Evolutionary conservation across 164 flowering plant species (phyloP), one percentile per base, ranked within the genome.

Genomic region (Chimonanthus salicifolius): DNA sequence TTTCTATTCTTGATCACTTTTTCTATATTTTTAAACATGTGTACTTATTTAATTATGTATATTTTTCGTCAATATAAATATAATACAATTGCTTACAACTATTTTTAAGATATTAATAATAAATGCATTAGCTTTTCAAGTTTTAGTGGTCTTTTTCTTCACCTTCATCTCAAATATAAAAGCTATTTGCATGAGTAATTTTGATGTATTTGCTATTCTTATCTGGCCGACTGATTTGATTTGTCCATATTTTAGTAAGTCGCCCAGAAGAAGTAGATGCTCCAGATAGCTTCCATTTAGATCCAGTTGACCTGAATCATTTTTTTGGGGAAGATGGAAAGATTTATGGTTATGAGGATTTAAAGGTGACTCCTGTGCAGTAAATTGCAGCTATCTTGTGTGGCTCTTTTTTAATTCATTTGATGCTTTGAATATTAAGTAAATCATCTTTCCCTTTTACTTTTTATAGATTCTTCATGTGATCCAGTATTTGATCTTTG

Each of bases 271-370:
- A 92, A 84, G 88, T 90, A 62, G 88, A 83, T 67, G 79, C 84
- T 75, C 71, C 83, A 65, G 81, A 81, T 47, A 76, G 87, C 66
- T 84, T 72, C 75, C 71, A 74, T 67, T 66, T 94, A 49, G 85
- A 84, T 62, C 90, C 95, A 43, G 77, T 92, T 78, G 97, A 94
- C 81, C 77, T 92, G 83, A 87, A 84, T 72, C 81, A 75, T 49
- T 92, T 94, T 74, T 91, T 92, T 67, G 99, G 83, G 48, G 89
- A 89, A 13, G 97, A 91, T 80, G 99, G 98, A 54, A 88, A 86
- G 75, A 90, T 94, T 50, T 92, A 85, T 86, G 99, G 98, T 58
- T 91, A 91, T 79, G 82, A 87, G 74, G 92, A 83, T 44, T 81
- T 94, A 80, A 88, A 91, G 98, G 99, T 94, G 80, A 72, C 21